These are phyloP conservation scores for Pinus taeda DNA, from an alignment of 75 land plant genomes.

Conservation along the genomic window DNA sequence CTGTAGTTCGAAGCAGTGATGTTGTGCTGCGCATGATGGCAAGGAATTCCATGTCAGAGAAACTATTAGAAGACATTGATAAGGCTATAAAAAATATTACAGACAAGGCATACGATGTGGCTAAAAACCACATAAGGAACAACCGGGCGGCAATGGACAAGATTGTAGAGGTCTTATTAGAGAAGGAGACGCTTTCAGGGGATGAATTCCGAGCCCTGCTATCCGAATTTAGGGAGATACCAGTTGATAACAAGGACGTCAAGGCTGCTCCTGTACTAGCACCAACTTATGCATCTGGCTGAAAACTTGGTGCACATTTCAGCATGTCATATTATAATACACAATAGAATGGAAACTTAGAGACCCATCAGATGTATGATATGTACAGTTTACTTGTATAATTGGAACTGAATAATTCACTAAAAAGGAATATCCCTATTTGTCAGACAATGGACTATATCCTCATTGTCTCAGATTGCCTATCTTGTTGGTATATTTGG, in stretches of 20 bases:
- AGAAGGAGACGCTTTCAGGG: constrained; percentile 80
- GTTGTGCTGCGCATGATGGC: constrained; percentile 86
- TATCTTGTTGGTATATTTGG: neutral
- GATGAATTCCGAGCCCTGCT: constrained; percentile 80
- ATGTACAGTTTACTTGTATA: neutral
- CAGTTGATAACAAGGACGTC: constrained; percentile 14
- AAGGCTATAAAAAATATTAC: constrained; percentile 57
- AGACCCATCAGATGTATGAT: neutral
- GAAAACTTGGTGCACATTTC: neutral
- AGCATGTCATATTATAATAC: neutral
- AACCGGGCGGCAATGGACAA: constrained; percentile 81
- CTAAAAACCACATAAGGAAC: constrained; percentile 62
- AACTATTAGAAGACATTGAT: constrained; percentile 86
- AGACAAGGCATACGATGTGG: constrained; percentile 72
- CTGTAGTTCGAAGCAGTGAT: constrained; percentile 60
- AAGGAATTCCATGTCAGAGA: constrained; percentile 86
- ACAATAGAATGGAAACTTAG: neutral
- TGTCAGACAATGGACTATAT: neutral
- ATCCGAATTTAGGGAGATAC: constrained; percentile 62
- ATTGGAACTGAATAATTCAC: neutral
- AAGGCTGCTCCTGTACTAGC: neutral
- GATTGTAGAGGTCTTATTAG: constrained; percentile 73
- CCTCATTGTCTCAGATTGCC: neutral
- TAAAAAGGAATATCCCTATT: neutral
- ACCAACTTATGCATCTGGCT: constrained; percentile 6